A percentile compares a stretch with the other conserved stretches of the same genome.
These are phyloP conservation scores for Boletus tomentosulus DNA, from an alignment of 768 basidiomycete genomes.

Conservation along the genomic window DNA sequence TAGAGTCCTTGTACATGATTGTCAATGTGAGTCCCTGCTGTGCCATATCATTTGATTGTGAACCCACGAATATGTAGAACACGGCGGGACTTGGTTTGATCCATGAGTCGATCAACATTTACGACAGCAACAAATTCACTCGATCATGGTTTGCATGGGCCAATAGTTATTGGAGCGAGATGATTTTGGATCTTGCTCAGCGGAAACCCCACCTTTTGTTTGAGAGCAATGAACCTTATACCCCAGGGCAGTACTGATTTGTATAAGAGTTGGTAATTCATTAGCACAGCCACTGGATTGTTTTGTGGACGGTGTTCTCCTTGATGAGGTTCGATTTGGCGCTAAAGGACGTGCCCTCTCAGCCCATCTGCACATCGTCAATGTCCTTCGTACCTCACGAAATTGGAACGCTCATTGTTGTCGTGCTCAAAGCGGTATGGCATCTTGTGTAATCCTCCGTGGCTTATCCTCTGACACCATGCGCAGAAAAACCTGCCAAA, in stretches of 20 bases:
- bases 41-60: background rate
- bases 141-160: conserved; percentile 82
- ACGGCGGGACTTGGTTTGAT: conserved; percentile 73
- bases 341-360: conserved; percentile 10
- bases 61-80: conserved; percentile 41
- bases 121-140: conserved; percentile 53
- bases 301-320: conserved; percentile 4
- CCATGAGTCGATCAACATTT: conserved; percentile 70
- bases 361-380: background rate
- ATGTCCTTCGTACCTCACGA: conserved; percentile 65
- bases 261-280: background rate
- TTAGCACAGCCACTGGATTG: conserved; percentile 21
- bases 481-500: conserved; percentile 82
- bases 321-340: conserved; percentile 17
- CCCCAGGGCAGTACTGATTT: conserved; percentile 36
- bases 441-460: conserved; percentile 3
- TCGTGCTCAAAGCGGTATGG: conserved; percentile 91
- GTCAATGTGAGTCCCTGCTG: conserved; percentile 51
- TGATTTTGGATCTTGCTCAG: conserved; percentile 71
- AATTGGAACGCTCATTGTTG: conserved; percentile 91
- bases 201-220: conserved; percentile 70
- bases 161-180: conserved; percentile 80
- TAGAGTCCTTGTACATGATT: conserved; percentile 56
- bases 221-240: conserved; percentile 51
- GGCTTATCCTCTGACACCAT: conserved; percentile 18